Evolutionary conservation across 148 eudicot genomes (phyloP).

Genomic region (Agrostemma githago): DNA sequence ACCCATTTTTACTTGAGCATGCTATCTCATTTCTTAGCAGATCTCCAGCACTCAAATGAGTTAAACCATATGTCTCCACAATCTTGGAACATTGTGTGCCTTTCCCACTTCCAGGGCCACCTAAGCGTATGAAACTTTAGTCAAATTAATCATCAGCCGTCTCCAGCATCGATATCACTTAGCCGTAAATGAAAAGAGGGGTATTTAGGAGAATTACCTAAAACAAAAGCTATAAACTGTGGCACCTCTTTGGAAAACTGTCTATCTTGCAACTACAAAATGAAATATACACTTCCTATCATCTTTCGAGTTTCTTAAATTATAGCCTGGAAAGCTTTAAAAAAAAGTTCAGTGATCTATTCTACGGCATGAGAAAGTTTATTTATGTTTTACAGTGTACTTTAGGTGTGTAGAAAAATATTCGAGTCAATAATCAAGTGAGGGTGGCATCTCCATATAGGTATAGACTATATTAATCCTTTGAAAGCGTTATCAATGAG

Average conservation of each 20-base stretch:
- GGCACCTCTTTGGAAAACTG: conserved; percentile 32
- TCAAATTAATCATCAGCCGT: conserved; percentile 2
- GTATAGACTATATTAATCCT: background rate
- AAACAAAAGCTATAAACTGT: conserved; percentile 66
- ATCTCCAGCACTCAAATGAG: conserved; percentile 94
- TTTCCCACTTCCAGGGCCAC: conserved; percentile 98
- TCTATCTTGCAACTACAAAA: conserved; percentile 43
- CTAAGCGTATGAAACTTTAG: conserved; percentile 33
- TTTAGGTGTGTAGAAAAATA: background rate
- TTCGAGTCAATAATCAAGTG: background rate
- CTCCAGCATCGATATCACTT: conserved; percentile 3
- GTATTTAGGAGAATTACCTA: conserved; percentile 45
- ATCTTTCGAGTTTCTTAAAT: background rate
- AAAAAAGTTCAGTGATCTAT: background rate
- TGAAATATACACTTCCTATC: background rate
- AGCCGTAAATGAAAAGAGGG: background rate
- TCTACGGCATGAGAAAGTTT: background rate
- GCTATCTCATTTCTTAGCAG: conserved; percentile 71
- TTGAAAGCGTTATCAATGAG: background rate
- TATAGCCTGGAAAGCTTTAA: background rate
- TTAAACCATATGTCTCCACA: conserved; percentile 74
- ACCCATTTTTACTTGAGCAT: conserved; percentile 65
- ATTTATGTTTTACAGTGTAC: background rate
- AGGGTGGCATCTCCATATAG: background rate
- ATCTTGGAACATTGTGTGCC: conserved; percentile 87